Conservation (phyloP, 805 yeast genomes). For the Barnettozyma sucrosica region DNA sequence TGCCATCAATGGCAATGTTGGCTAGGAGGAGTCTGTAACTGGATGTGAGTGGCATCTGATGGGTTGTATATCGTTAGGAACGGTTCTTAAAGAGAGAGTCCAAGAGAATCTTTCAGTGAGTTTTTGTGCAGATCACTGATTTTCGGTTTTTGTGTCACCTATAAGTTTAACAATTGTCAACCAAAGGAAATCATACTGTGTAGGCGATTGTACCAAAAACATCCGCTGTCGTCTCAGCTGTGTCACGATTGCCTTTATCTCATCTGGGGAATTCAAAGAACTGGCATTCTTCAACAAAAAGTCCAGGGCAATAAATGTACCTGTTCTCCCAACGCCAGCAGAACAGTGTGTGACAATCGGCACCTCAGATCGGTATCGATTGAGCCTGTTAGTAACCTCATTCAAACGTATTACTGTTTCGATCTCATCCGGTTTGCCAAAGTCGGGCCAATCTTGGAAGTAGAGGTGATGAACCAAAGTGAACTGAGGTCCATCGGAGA, state of each 20-base stretch:
- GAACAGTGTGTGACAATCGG: conserved; percentile 84
- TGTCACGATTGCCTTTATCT: conserved; percentile 27
- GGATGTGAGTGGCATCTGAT: neutral
- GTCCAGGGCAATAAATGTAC: conserved; percentile 75
- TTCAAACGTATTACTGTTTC: conserved; percentile 29
- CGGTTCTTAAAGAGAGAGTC: neutral
- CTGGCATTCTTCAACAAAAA: conserved; percentile 11
- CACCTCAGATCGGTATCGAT: conserved; percentile 3
- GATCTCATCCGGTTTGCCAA: conserved; percentile 50
- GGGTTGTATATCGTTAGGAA: neutral
- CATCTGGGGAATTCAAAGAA: neutral
- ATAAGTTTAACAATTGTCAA: conserved; percentile 25
- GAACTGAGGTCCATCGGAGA: conserved; percentile 27
- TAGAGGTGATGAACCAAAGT: conserved; percentile 54
- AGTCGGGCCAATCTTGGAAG: conserved; percentile 78
- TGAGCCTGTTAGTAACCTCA: conserved; percentile 26
- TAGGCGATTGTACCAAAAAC: conserved; percentile 44
- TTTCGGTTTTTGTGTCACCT: neutral
- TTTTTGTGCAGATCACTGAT: neutral
- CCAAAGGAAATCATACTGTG: conserved; percentile 41
- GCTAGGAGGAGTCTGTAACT: conserved; percentile 12
- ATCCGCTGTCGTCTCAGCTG: conserved; percentile 40
- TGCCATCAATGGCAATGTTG: conserved; percentile 14
- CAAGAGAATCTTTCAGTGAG: neutral
- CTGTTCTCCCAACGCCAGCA: conserved; percentile 96